phyloP scores from a whole-genome alignment of 345 rosid species.

The Acer negundo region DNA sequence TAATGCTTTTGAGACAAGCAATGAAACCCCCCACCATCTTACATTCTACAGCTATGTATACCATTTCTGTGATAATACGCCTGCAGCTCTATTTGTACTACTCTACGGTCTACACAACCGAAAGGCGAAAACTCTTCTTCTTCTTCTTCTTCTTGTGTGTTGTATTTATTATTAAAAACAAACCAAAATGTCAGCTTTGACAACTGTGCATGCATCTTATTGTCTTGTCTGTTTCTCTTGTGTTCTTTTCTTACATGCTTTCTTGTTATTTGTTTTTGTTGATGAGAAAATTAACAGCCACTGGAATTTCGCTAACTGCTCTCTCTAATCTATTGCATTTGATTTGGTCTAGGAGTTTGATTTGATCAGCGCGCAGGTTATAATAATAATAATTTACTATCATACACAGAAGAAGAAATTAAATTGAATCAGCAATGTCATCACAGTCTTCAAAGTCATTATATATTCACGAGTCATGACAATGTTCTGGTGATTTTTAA shows the following conservation, averaged over 20 bases:
- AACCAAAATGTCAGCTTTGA: background rate
- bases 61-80: background rate
- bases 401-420: background rate
- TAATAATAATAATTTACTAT: too few species aligned
- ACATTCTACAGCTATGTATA: background rate
- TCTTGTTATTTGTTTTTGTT: background rate
- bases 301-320: background rate
- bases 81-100: background rate
- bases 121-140: too few species aligned
- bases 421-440: background rate
- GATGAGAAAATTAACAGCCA: background rate
- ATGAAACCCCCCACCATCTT: background rate
- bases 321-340: background rate
- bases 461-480: too few species aligned
- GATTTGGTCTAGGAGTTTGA: too few species aligned
- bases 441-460: too few species aligned
- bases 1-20: background rate
- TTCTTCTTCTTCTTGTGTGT: too few species aligned
- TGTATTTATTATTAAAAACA: too few species aligned
- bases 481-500: background rate
- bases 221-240: background rate
- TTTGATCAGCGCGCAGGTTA: too few species aligned
- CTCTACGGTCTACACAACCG: background rate
- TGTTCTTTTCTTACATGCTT: background rate
- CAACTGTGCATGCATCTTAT: background rate